These are phyloP conservation scores for Agaricales sp. DNA, from an alignment of 1,284 basidiomycete species.

Conservation along the genomic window DNA sequence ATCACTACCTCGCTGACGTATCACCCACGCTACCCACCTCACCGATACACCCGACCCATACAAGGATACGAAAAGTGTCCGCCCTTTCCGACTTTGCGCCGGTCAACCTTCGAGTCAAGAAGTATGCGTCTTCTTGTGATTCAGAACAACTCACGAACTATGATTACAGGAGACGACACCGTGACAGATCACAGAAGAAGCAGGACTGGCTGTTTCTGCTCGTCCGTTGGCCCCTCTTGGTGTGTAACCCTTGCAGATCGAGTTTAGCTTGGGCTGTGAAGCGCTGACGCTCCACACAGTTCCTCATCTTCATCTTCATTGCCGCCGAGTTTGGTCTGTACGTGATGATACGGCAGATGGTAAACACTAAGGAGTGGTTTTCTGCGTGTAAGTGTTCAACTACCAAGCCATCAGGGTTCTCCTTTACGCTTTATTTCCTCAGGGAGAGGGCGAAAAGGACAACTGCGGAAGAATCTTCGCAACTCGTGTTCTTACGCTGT, in stretches of 20 bases:
- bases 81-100: constrained; percentile 92
- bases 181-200: constrained; percentile 33
- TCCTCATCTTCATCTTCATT: constrained; percentile 81
- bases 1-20: background rate
- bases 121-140: constrained; percentile 25
- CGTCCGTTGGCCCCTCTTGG: constrained; percentile 84
- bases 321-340: constrained; percentile 81
- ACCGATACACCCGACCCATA: constrained; percentile 5
- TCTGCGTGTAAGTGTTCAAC: constrained; percentile 65
- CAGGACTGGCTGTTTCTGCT: constrained; percentile 74
- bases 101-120: constrained; percentile 72
- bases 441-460: constrained; percentile 83
- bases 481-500: constrained; percentile 64
- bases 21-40: background rate
- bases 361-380: constrained; percentile 89
- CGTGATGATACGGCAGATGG: constrained; percentile 81
- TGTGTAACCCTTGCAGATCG: constrained; percentile 26
- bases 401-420: too few relatives aligned
- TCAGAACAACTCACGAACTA: background rate
- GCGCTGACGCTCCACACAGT: constrained; percentile 26
- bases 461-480: constrained; percentile 66
- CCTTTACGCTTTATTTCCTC: background rate
- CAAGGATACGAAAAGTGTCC: constrained; percentile 62
- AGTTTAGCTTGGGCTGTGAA: background rate
- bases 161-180: constrained; percentile 41